phyloP scores from a whole-genome alignment of 805 yeast species.

The Wickerhamiella allomyrinae region DNA sequence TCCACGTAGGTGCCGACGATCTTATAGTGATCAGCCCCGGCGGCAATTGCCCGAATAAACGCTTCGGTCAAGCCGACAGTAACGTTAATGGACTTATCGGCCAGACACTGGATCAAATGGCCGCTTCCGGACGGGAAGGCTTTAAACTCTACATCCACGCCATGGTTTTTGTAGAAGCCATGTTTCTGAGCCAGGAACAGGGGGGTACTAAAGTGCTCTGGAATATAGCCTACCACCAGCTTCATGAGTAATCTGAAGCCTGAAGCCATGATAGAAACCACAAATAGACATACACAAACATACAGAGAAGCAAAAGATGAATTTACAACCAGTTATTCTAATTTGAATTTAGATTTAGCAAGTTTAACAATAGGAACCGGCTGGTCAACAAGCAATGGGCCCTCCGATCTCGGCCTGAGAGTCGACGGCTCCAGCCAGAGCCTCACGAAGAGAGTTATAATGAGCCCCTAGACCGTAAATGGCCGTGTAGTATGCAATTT shows the following conservation, averaged over 20 bases:
- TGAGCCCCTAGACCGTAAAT: constrained; percentile 88
- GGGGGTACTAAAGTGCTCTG: constrained; percentile 88
- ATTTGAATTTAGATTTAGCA: too few species aligned
- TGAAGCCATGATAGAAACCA: background rate
- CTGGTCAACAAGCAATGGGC: too few species aligned
- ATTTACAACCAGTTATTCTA: too few species aligned
- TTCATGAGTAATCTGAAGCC: constrained; percentile 10
- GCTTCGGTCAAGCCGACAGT: constrained; percentile 90
- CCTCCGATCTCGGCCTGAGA: background rate
- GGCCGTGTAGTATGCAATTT: constrained; percentile 71
- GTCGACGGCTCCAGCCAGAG: background rate
- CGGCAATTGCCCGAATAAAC: constrained; percentile 67
- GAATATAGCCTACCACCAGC: constrained; percentile 57
- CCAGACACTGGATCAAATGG: constrained; percentile 60
- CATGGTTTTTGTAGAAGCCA: constrained; percentile 37
- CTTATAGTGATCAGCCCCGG: constrained; percentile 49
- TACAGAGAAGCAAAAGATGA: too few species aligned
- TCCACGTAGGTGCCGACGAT: constrained; percentile 72
- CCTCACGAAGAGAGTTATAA: constrained; percentile 53
- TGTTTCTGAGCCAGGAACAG: constrained; percentile 53
- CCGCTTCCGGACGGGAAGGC: constrained; percentile 84
- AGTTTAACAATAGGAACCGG: too few species aligned
- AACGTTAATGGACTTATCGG: constrained; percentile 45
- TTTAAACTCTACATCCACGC: constrained; percentile 41
- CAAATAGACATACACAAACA: background rate